Base-by-base conservation (phyloP, 306 rosid genomes). In the Lagenaria siceraria region DNA sequence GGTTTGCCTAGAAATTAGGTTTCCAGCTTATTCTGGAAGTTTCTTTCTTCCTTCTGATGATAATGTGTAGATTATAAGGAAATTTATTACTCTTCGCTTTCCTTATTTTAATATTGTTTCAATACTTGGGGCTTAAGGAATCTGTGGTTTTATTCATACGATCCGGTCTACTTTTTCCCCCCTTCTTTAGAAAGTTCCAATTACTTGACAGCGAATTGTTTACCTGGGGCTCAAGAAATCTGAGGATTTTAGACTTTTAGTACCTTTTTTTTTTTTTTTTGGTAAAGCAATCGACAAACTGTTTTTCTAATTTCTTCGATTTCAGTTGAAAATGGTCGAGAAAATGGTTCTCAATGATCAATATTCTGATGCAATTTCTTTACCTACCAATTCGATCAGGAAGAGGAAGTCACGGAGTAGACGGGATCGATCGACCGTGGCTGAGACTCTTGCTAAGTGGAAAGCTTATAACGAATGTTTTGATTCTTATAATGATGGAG, bases 391-490 rank as follows among this genome's bases (percentile, higher is more conserved):
- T 77, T 75, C 88, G 63, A 73, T 88, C 42, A 86, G 88, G 89
- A 93, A 93, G 96, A 88, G 92, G 84, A 92, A 88, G 82, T 76
- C 84, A n/a, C 84, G 92, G 84, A 84, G 90, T 56, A 84, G 92
- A 73, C 80, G 84, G 4, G 90, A 86, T 36, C 90, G 91, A 17
- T 17, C 79, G 74, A 81, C 88, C 6, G 86, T 96, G 18, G 93
- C 93, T 11, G 96, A 90, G 74, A 92, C 90, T 17, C 74, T 96
- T 1, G 90, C 88, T 0, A 90, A 85, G 83, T 96, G 99, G 99
- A 88, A 82, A 65, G 90, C 86, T 17, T 86, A 85, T 49, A 90
- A 92, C 62, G 82, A 82, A 19, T 29, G 31, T 29, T 76, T 85
- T 0, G 83, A 79, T 13, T 76, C 89, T 35, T 69, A 63, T 3